Percentiles rank a stretch among this genome's conserved stretches.
Evolutionary conservation across 2,329 filamentous ascomycete species (phyloP).

Genomic region (Keithomyces neogunnii): DNA sequence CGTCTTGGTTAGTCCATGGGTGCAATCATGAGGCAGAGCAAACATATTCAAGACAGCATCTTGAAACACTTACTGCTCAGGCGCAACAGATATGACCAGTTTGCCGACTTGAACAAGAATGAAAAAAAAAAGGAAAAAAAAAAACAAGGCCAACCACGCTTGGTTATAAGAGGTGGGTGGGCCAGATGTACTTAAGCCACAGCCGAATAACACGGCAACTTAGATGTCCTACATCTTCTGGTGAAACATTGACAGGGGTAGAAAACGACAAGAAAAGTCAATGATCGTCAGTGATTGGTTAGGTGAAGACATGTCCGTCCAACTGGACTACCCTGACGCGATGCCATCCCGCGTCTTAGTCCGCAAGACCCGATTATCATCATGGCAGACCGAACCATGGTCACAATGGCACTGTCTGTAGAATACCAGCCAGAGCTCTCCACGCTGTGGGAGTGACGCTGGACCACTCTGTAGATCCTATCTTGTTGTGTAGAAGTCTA

Average conservation of each 20-base stretch:
- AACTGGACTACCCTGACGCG: background rate
- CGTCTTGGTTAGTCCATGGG: background rate
- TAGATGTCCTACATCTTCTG: background rate
- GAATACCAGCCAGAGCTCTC: no score
- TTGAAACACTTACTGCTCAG: background rate
- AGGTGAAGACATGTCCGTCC: no score
- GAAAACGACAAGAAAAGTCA: background rate
- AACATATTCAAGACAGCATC: conserved; percentile 2
- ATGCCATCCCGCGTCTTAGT: background rate
- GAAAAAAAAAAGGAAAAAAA: background rate
- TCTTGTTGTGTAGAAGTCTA: no score
- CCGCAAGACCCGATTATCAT: background rate
- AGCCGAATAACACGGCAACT: background rate
- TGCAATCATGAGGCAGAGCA: background rate
- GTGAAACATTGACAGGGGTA: background rate
- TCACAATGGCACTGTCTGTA: background rate
- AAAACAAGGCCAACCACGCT: background rate
- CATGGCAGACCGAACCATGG: background rate
- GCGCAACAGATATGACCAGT: background rate
- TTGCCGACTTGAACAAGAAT: background rate
- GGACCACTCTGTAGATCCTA: no score
- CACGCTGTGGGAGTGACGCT: no score
- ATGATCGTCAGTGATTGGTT: background rate
- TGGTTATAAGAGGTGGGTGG: background rate
- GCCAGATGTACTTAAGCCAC: background rate